Evolutionary conservation across 495 filamentous ascomycete species (phyloP).

Genomic region (Neohortaea acidophila): DNA sequence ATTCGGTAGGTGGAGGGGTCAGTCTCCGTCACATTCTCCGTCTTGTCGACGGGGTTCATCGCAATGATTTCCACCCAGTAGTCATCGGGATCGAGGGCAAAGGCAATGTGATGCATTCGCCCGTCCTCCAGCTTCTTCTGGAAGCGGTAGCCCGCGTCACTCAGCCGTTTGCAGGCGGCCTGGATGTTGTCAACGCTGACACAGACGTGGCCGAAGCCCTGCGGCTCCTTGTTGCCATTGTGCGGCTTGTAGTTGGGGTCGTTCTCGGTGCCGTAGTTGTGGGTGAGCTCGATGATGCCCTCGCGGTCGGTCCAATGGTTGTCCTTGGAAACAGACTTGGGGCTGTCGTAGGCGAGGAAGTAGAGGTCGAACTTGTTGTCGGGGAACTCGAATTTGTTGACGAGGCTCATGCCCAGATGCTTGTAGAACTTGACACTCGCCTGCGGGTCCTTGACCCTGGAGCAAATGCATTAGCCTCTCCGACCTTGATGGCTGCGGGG

Average conservation of each 20-base stretch:
- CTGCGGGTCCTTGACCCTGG: conserved; percentile 85
- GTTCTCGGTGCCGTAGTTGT: conserved; percentile 90
- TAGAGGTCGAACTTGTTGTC: conserved; percentile 85
- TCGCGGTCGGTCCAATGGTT: conserved; percentile 67
- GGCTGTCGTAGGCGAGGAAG: conserved; percentile 58
- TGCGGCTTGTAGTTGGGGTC: conserved; percentile 67
- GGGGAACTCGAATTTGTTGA: conserved; percentile 57
- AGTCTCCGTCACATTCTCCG: conserved; percentile 40
- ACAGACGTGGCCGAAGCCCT: conserved; percentile 82
- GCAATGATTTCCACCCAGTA: conserved; percentile 50
- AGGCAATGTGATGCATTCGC: conserved; percentile 76
- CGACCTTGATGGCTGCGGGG: conserved; percentile 34
- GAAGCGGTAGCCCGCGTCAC: conserved; percentile 79
- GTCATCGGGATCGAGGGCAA: conserved; percentile 81
- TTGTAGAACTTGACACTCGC: conserved; percentile 90
- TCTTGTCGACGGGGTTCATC: conserved; percentile 30
- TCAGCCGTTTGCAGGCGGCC: conserved; percentile 71
- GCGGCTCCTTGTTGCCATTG: conserved; percentile 82
- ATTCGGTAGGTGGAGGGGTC: conserved; percentile 40
- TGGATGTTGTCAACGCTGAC: conserved; percentile 39
- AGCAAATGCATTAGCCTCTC: not conserved
- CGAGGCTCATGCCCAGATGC: conserved; percentile 73
- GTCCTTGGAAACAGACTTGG: conserved; percentile 43
- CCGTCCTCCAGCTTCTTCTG: conserved; percentile 89
- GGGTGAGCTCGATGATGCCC: conserved; percentile 81